Percentiles rank a stretch among this genome's conserved stretches.
phyloP scores from a whole-genome alignment of 345 rosid genomes.

The Carallia brachiata region DNA sequence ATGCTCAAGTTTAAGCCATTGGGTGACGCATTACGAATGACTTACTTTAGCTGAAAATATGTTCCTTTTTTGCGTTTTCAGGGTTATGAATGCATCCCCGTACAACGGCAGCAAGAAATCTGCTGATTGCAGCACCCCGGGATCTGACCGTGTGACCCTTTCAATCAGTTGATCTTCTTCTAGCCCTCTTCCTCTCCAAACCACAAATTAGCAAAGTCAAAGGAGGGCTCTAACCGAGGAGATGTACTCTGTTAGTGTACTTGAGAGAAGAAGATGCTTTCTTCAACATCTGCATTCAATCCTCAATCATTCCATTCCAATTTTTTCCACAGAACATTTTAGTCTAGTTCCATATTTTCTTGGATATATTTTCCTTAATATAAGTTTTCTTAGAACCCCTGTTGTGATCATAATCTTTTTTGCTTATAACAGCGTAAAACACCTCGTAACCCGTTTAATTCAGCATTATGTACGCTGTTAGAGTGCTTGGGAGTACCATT shows the following conservation, averaged over 20 bases:
- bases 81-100: constrained; percentile 19
- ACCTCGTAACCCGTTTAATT: too few relatives aligned
- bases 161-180: constrained; percentile 27
- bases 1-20: too few relatives aligned
- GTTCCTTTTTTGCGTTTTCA: not conserved
- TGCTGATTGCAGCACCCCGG: not conserved
- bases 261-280: not conserved
- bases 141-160: constrained; percentile 7
- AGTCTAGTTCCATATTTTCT: not conserved
- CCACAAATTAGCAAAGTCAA: constrained; percentile 11
- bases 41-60: not conserved
- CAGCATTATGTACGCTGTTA: too few relatives aligned
- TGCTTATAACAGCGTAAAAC: too few relatives aligned
- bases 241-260: not conserved
- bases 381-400: too few relatives aligned
- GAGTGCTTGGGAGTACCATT: too few relatives aligned
- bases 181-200: constrained; percentile 27
- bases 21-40: too few relatives aligned
- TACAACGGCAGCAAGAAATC: constrained; percentile 19
- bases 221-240: not conserved
- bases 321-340: constrained; percentile 11
- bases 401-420: too few relatives aligned
- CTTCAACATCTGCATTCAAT: constrained; percentile 8
- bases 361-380: too few relatives aligned
- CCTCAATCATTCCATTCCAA: constrained; percentile 16